Percentiles rank a stretch among this genome's conserved stretches.
phyloP scores from a whole-genome alignment of 2,329 filamentous ascomycete species.

The Podosphaera xanthii region DNA sequence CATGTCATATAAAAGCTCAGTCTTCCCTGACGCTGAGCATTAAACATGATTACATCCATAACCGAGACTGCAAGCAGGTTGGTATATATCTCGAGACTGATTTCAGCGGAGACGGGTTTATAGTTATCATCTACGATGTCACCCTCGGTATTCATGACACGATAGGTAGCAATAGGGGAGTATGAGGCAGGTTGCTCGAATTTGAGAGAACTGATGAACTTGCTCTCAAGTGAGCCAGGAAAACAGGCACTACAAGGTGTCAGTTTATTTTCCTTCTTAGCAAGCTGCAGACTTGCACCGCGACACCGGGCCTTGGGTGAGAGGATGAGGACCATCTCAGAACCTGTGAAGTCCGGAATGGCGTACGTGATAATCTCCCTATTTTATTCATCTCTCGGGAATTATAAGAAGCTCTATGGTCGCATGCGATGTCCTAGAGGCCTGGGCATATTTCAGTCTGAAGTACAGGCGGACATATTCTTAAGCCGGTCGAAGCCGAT shows the following conservation, averaged over 20 bases:
- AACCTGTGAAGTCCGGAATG: too few species aligned
- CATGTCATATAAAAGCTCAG: slow-evolving; percentile 67
- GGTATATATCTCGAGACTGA: slow-evolving; percentile 18
- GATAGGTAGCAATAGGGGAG: slow-evolving; percentile 69
- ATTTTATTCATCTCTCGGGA: too few species aligned
- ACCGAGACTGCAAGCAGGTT: slow-evolving; percentile 50
- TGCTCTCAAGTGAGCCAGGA: slow-evolving; percentile 84
- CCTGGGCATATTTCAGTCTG: too few species aligned
- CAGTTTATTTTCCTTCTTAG: slow-evolving; percentile 2
- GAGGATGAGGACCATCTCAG: slow-evolving; percentile 12
- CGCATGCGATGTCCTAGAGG: too few species aligned
- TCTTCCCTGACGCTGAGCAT: slow-evolving; percentile 60
- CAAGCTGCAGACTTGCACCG: slow-evolving; percentile 8
- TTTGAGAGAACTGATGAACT: slow-evolving; percentile 59
- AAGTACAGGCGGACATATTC: too few species aligned
- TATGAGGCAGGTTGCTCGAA: slow-evolving; percentile 55
- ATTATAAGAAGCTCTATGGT: too few species aligned
- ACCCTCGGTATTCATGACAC: slow-evolving; percentile 76
- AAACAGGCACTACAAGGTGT: slow-evolving; percentile 36
- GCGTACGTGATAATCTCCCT: too few species aligned
- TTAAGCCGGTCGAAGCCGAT: too few species aligned
- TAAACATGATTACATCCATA: slow-evolving; percentile 96
- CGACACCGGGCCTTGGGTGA: slow-evolving; percentile 11
- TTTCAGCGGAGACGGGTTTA: slow-evolving; percentile 20
- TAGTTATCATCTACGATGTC: slow-evolving; percentile 54